A percentile compares a stretch with the other conserved stretches of the same genome.
Evolutionary conservation across 164 flowering plant genomes (phyloP).

Genomic region (Aristolochia contorta): DNA sequence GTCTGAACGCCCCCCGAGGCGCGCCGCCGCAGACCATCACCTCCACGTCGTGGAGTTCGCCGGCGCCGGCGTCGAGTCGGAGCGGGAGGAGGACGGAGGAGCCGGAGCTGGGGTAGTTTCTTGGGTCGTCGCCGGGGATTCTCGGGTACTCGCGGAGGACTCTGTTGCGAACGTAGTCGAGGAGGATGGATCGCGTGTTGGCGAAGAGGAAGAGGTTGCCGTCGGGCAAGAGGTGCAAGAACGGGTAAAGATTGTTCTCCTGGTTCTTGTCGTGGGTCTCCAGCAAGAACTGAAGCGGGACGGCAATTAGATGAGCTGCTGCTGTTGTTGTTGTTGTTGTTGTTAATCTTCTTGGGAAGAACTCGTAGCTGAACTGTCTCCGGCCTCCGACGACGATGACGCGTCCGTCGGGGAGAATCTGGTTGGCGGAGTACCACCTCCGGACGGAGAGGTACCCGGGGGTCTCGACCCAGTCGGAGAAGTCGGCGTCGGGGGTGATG

Average conservation of each 20-base stretch:
- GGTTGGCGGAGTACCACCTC: conserved; percentile 73
- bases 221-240: conserved; percentile 64
- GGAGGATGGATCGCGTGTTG: conserved; percentile 43
- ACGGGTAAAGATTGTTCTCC: conserved; percentile 86
- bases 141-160: conserved; percentile 45
- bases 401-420: conserved; percentile 65
- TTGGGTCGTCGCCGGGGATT: conserved; percentile 45
- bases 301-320: too few relatives aligned
- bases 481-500: conserved; percentile 32
- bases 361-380: conserved; percentile 53
- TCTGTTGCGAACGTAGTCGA: conserved; percentile 32
- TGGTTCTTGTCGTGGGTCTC: conserved; percentile 38
- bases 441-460: conserved; percentile 23
- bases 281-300: conserved; percentile 33
- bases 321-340: too few relatives aligned
- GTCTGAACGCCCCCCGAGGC: conserved; percentile 32
- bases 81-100: conserved; percentile 75
- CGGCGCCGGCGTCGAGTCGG: background rate
- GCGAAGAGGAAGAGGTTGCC: conserved; percentile 81
- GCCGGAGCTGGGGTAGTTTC: conserved; percentile 75
- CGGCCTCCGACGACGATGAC: conserved; percentile 76
- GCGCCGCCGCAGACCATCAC: conserved; percentile 86
- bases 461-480: conserved; percentile 19
- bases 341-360: conserved; percentile 58
- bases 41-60: conserved; percentile 30